These are phyloP conservation scores for Globisporangium camurandrum DNA, from an alignment of 352 stramenopile genomes.

Conservation along the genomic window DNA sequence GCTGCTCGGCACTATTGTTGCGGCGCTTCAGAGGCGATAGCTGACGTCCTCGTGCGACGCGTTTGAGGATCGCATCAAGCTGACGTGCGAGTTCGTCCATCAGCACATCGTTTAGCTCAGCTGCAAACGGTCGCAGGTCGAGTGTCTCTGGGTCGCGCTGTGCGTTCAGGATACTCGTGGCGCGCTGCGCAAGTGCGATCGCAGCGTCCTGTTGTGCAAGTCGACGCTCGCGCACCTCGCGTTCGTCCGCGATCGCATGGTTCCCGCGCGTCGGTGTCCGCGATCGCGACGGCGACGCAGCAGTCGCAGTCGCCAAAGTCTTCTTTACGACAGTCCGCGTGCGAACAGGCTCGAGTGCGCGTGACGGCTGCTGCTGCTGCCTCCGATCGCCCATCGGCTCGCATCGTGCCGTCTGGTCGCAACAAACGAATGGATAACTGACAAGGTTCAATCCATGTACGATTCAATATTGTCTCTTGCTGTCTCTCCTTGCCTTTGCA, in stretches of 20 bases:
- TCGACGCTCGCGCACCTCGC: constrained; percentile 20
- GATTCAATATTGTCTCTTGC: no score
- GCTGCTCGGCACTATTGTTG: no score
- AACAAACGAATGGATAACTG: no score
- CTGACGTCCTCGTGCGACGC: constrained; percentile 1
- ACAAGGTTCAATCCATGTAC: background rate
- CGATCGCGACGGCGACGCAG: background rate
- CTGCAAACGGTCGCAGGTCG: constrained; percentile 34
- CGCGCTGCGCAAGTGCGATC: constrained; percentile 31
- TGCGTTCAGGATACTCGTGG: constrained; percentile 39
- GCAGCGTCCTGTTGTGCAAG: constrained; percentile 25
- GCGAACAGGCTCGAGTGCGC: background rate
- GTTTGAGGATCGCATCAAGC: constrained; percentile 27
- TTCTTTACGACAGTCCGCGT: constrained; percentile 10
- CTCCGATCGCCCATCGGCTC: constrained; percentile 8
- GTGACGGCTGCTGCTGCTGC: constrained; percentile 2
- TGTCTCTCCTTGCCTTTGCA: background rate
- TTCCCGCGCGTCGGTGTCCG: constrained; percentile 14
- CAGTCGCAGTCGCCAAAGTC: background rate
- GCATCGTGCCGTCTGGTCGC: constrained; percentile 1
- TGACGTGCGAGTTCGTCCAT: constrained; percentile 56
- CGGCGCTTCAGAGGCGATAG: no score
- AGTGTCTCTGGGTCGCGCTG: constrained; percentile 49
- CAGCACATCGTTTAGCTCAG: constrained; percentile 44
- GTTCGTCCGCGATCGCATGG: constrained; percentile 30